phyloP scores from a whole-genome alignment of 805 yeast genomes.

The Isabelozyma pseudorhagii region DNA sequence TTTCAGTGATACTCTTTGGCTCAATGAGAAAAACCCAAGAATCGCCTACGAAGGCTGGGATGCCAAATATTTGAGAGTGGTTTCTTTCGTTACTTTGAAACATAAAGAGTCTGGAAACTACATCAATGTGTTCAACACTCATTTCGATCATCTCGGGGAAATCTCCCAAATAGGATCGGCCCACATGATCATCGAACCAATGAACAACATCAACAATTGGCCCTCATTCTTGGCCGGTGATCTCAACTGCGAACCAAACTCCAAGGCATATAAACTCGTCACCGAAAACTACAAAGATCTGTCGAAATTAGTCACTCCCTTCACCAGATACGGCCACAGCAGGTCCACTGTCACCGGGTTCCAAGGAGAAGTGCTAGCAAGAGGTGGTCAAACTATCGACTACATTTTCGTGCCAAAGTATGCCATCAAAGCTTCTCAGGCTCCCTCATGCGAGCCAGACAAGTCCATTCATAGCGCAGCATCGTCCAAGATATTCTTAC shows the following conservation, averaged over 20 bases:
- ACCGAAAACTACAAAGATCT: slow-evolving; percentile 12
- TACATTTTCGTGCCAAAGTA: slow-evolving; percentile 28
- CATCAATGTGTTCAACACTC: slow-evolving; percentile 33
- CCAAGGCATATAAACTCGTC: slow-evolving; percentile 14
- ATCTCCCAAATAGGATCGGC: slow-evolving; percentile 27
- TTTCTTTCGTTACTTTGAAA: slow-evolving; percentile 28
- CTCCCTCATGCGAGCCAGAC: slow-evolving; percentile 9
- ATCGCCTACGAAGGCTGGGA: slow-evolving; percentile 37
- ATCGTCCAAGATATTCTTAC: slow-evolving; percentile 10
- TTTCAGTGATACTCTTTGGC: slow-evolving; percentile 30
- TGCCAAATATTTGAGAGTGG: slow-evolving; percentile 31
- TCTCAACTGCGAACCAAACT: slow-evolving; percentile 22
- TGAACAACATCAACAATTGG: slow-evolving; percentile 24
- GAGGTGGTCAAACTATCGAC: slow-evolving; percentile 30
- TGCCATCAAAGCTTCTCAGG: slow-evolving; percentile 10
- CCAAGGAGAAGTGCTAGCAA: slow-evolving; percentile 18
- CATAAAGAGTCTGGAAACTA: slow-evolving; percentile 21
- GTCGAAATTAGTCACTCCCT: slow-evolving; percentile 16
- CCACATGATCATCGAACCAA: slow-evolving; percentile 23
- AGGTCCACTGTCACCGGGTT: slow-evolving; percentile 32
- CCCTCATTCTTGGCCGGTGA: slow-evolving; percentile 32
- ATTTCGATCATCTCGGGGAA: slow-evolving; percentile 37
- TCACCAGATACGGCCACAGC: slow-evolving; percentile 24
- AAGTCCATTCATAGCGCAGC: slow-evolving; percentile 1
- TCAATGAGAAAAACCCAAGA: slow-evolving; percentile 30